Base-by-base conservation (phyloP, 1,284 basidiomycete genomes). In the Malassezia psittaci region DNA sequence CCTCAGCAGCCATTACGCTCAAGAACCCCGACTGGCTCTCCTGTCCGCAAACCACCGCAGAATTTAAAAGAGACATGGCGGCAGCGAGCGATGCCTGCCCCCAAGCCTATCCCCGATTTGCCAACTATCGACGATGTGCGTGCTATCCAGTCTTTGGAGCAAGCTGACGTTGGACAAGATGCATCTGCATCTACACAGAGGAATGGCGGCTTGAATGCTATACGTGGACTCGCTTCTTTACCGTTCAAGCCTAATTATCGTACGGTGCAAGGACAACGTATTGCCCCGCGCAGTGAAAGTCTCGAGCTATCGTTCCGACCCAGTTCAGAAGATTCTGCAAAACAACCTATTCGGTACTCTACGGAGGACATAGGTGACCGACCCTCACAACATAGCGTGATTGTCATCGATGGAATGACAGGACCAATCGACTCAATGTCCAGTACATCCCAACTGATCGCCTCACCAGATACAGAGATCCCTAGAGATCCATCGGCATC, bases 71-170 rank as follows among this genome's bases (percentile, higher is more conserved):
- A 37, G 34, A 5, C 12, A 1, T 13, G 2, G 47, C 47, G 21
- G 37, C 42, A 24, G 37, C 43, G 51, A 44, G 11, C 51, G 52
- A 42, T 63, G 49, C 54, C 54, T 2, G 66, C 63, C 11, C 67
- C 70, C 1, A 61, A 62, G 33, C 54, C 60, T 10, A 51, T 62
- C 38, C 48, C 69, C 35, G 70, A 74, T 54, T 55, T 74, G 21
- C 72, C 72, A 5, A 74, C 72, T 1, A 64, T 72, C 34, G 72
- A 70, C 24, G 72, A 74, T 29, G 67, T 74, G 36, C 64, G 68
- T 19, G 68, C 70, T 13, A 61, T 63, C 15, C 64, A 72, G 37
- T 69, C 70, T 0, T 63, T 67, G 1, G 60, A 54, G 13, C 45
- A 67, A 10, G 63, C 68, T 6, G 24, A 29, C 24, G 24, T 29